A percentile compares a stretch with the other conserved stretches of the same genome.
Conservation (phyloP, 257 asterid genomes). For the Fraxinus quadrangulata region DNA sequence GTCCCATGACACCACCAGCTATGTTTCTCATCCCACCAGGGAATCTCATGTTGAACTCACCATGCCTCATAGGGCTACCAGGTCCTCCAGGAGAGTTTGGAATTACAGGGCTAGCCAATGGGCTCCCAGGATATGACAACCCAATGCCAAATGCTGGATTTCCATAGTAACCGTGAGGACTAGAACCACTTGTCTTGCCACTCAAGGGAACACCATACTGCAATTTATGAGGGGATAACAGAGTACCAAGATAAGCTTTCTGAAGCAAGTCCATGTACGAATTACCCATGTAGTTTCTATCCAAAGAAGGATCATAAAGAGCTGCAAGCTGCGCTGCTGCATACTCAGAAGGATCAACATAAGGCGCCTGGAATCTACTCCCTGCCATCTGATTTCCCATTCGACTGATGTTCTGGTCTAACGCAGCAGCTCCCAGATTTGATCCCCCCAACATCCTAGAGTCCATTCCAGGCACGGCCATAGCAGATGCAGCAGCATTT, state of each 20-base stretch:
- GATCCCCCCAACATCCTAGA: slow-evolving; percentile 52
- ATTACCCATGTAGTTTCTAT: slow-evolving; percentile 14
- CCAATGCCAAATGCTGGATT: slow-evolving; percentile 56
- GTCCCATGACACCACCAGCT: slow-evolving; percentile 43
- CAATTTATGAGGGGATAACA: slow-evolving; percentile 47
- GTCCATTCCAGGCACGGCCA: slow-evolving; percentile 52
- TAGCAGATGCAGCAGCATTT: slow-evolving; percentile 48
- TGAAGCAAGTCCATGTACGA: slow-evolving; percentile 57
- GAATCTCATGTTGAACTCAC: slow-evolving; percentile 48
- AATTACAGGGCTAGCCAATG: slow-evolving; percentile 43
- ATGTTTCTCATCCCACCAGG: slow-evolving; percentile 50
- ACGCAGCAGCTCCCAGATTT: slow-evolving; percentile 50
- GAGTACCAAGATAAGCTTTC: slow-evolving; percentile 56
- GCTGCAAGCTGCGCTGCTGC: slow-evolving; percentile 12
- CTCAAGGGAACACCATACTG: slow-evolving; percentile 47
- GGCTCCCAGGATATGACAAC: slow-evolving; percentile 55
- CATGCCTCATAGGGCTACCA: slow-evolving; percentile 52
- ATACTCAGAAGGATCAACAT: slow-evolving; percentile 44
- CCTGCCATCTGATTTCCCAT: slow-evolving; percentile 49
- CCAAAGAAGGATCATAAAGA: slow-evolving; percentile 19
- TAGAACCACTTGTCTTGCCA: slow-evolving; percentile 29
- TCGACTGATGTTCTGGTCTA: slow-evolving; percentile 58
- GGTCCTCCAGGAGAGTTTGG: slow-evolving; percentile 54
- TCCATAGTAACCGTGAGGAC: slow-evolving; percentile 51
- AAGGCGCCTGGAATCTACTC: slow-evolving; percentile 44